Conservation (phyloP, 2,329 filamentous ascomycete species). For the Mariannaea elegans region DNA sequence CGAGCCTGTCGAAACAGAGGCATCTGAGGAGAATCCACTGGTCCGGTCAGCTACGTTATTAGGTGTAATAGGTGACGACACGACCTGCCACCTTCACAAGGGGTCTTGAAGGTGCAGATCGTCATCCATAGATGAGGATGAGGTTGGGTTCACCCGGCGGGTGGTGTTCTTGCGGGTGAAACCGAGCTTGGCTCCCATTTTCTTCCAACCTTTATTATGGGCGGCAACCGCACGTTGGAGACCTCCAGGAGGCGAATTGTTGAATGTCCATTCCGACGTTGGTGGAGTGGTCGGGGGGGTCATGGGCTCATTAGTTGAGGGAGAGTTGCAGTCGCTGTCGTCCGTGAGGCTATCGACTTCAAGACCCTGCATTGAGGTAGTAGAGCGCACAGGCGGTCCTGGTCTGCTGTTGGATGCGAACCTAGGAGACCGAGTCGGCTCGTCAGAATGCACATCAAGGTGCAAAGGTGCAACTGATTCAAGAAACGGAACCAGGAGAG, state of each 20-base stretch:
- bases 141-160: constrained; percentile 54
- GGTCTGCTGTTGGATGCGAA: constrained; percentile 52
- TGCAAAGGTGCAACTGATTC: constrained; percentile 65
- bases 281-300: constrained; percentile 80
- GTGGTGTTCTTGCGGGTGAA: constrained; percentile 62
- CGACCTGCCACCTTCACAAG: constrained; percentile 69
- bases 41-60: constrained; percentile 33
- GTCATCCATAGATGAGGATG: constrained; percentile 53
- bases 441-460: constrained; percentile 47
- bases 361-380: constrained; percentile 55
- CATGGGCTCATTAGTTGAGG: constrained; percentile 68
- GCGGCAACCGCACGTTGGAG: constrained; percentile 64
- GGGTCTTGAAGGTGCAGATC: constrained; percentile 50
- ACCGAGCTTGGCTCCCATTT: constrained; percentile 69
- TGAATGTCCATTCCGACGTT: constrained; percentile 64
- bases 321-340: constrained; percentile 70
- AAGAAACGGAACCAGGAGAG: constrained; percentile 89
- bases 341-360: constrained; percentile 67
- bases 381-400: constrained; percentile 41
- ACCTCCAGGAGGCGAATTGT: constrained; percentile 58
- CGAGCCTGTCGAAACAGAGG: constrained; percentile 53
- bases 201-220: constrained; percentile 70
- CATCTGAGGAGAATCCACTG: constrained; percentile 26
- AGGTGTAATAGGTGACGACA: constrained; percentile 56
- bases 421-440: constrained; percentile 55